A percentile compares a stretch with the other conserved stretches of the same genome.
Evolutionary conservation across 345 rosid species (phyloP).

Genomic region (Isatis tinctoria): DNA sequence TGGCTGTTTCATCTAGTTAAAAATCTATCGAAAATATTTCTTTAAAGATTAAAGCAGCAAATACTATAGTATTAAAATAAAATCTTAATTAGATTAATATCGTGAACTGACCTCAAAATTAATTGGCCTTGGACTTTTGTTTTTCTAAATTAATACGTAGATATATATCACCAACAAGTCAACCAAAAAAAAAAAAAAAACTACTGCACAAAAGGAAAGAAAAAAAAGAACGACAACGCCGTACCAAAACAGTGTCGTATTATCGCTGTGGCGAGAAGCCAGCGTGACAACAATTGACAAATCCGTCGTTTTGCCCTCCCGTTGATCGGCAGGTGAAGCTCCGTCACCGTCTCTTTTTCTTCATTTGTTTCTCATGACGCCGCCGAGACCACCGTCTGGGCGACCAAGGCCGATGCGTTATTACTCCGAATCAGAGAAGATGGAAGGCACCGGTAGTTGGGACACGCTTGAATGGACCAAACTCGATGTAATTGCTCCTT

Average conservation of each 20-base stretch:
- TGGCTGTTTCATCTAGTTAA: background rate
- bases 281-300: conserved; percentile 2
- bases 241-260: conserved; percentile 27
- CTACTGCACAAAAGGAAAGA: background rate
- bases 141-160: background rate
- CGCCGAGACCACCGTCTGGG: conserved; percentile 37
- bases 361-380: conserved; percentile 36
- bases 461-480: conserved; percentile 84
- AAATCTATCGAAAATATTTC: background rate
- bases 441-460: conserved; percentile 78
- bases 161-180: background rate
- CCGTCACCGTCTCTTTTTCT: conserved; percentile 5
- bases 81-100: background rate
- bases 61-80: background rate
- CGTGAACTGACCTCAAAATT: background rate
- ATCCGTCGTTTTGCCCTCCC: background rate
- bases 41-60: background rate
- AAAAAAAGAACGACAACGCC: background rate
- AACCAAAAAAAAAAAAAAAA: background rate
- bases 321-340: conserved; percentile 28
- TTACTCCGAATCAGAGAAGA: conserved; percentile 45
- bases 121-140: background rate
- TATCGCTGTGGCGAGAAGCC: conserved; percentile 7
- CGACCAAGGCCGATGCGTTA: conserved; percentile 48
- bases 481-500: conserved; percentile 44